These are phyloP conservation scores for Biscogniauxia mediterranea DNA, from an alignment of 2,329 filamentous ascomycete species.

Conservation along the genomic window DNA sequence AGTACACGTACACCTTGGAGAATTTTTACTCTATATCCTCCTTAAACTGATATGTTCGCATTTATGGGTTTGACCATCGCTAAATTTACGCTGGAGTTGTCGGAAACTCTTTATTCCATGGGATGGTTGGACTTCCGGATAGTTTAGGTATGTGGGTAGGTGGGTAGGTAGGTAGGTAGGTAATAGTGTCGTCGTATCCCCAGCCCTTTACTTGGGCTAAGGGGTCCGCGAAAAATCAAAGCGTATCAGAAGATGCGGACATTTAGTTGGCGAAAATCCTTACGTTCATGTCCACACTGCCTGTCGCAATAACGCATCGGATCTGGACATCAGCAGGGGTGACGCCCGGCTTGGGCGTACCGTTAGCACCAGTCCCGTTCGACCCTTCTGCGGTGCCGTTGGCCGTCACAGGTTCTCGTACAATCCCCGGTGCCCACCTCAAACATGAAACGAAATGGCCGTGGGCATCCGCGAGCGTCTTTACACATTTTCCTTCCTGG, in stretches of 20 bases:
- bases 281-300: slow-evolving; percentile 78
- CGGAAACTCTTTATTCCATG: too few species aligned
- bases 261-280: slow-evolving; percentile 68
- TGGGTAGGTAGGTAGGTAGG: not conserved
- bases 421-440: slow-evolving; percentile 78
- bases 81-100: too few species aligned
- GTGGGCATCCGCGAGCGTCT: slow-evolving; percentile 73
- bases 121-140: not conserved
- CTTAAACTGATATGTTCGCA: too few species aligned
- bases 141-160: not conserved
- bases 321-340: slow-evolving; percentile 59
- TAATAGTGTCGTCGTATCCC: not conserved
- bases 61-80: too few species aligned
- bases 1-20: too few species aligned
- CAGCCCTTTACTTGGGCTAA: not conserved
- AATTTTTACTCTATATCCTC: too few species aligned
- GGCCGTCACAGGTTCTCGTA: slow-evolving; percentile 53
- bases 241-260: not conserved
- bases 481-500: slow-evolving; percentile 88
- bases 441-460: slow-evolving; percentile 84
- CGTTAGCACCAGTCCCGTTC: slow-evolving; percentile 48
- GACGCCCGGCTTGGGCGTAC: slow-evolving; percentile 40
- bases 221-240: not conserved
- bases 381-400: slow-evolving; percentile 38
- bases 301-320: slow-evolving; percentile 82